phyloP scores from a whole-genome alignment of 257 asterid species.

The Solanum megistacrolobum region DNA sequence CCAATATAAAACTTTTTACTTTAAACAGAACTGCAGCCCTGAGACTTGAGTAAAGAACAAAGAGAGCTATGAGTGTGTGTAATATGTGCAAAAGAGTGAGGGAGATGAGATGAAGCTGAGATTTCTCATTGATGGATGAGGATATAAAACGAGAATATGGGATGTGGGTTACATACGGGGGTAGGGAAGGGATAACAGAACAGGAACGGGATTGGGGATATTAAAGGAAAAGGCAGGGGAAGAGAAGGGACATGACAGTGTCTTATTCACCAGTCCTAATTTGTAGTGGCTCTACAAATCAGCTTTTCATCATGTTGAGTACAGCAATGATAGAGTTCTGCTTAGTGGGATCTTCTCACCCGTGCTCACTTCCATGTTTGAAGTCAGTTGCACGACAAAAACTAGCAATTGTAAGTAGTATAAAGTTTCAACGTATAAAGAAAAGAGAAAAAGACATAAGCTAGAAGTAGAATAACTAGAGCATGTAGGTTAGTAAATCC shows the following conservation, averaged over 20 bases:
- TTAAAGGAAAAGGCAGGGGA: neutral
- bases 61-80: neutral
- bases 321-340: neutral
- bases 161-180: neutral
- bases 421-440: neutral
- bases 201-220: neutral
- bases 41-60: neutral
- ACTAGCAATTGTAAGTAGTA: neutral
- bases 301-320: neutral
- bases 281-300: neutral
- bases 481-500: constrained; percentile 6
- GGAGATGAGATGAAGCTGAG: neutral
- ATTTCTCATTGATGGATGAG: neutral
- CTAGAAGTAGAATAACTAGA: neutral
- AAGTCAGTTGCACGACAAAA: neutral
- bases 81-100: neutral
- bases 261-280: neutral
- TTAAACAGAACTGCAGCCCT: neutral
- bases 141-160: neutral
- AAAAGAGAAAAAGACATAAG: neutral
- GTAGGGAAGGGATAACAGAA: neutral
- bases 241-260: neutral
- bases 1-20: constrained; percentile 9
- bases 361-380: neutral
- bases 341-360: neutral